Conservation (phyloP, 176 grass and related monocot genomes). For the Raddia guianensis region DNA sequence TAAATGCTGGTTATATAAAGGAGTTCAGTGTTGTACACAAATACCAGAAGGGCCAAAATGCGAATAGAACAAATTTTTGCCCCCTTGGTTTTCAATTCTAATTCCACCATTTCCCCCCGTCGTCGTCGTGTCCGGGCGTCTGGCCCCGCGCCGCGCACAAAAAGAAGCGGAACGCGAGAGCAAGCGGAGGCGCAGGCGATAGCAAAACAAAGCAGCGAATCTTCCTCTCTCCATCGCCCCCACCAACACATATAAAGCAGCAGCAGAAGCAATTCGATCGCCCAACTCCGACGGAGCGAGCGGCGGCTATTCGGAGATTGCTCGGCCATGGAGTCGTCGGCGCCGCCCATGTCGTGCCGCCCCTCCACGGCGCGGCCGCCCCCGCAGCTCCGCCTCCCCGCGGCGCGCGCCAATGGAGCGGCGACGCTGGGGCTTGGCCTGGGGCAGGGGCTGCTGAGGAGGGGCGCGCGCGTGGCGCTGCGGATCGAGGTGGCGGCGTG, state of each 20-base stretch:
- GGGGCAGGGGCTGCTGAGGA: conserved; percentile 1
- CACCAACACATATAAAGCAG: not conserved
- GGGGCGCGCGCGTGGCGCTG: not conserved
- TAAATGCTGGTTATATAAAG: too few species aligned
- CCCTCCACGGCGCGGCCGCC: conserved; percentile 32
- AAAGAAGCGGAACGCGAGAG: not conserved
- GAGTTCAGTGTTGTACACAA: not conserved
- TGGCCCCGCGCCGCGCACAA: not conserved
- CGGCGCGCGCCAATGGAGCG: conserved; percentile 1
- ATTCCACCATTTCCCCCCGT: not conserved
- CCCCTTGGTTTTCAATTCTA: not conserved
- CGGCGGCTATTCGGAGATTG: not conserved
- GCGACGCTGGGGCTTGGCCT: not conserved
- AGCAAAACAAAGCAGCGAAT: conserved; percentile 37
- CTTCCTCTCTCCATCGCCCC: conserved; percentile 19
- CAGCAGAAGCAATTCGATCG: not conserved
- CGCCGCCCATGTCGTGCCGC: conserved; percentile 24
- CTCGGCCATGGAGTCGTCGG: conserved; percentile 30
- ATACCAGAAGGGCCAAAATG: conserved; percentile 12
- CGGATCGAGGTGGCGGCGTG: conserved; percentile 28
- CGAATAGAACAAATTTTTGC: not conserved
- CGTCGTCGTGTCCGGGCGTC: not conserved
- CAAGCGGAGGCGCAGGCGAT: conserved; percentile 29
- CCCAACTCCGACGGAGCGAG: not conserved
- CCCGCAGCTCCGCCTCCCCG: not conserved